Conservation (phyloP, 768 basidiomycete species). For the Mycena galericulata region DNA sequence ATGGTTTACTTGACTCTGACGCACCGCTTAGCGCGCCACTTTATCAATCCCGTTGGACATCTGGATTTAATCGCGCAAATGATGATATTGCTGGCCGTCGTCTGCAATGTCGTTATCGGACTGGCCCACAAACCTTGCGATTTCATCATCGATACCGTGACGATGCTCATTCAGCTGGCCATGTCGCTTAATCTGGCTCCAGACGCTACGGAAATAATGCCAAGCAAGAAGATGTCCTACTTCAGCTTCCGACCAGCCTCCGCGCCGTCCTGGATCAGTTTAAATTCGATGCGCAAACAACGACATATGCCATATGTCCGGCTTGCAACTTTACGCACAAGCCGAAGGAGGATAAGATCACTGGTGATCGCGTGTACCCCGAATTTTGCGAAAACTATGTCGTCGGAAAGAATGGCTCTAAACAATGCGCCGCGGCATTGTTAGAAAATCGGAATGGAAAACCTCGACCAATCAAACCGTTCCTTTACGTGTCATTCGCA, state of each 20-base stretch:
- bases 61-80: conserved; percentile 24
- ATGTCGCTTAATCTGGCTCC: conserved; percentile 18
- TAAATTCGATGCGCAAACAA: no score
- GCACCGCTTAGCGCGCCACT: conserved; percentile 8
- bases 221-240: conserved; percentile 16
- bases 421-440: not conserved
- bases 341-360: not conserved
- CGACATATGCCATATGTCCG: not conserved
- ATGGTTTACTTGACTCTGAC: not conserved
- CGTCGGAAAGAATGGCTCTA: not conserved
- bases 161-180: conserved; percentile 12
- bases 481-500: conserved; percentile 26
- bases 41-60: not conserved
- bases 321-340: conserved; percentile 11
- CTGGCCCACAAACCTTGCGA: conserved; percentile 5
- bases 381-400: not conserved
- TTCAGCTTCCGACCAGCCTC: conserved; percentile 32
- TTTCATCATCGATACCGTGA: conserved; percentile 20
- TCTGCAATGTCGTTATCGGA: conserved; percentile 30
- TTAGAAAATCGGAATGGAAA: conserved; percentile 6
- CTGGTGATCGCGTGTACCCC: not conserved
- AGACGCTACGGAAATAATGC: not conserved
- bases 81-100: conserved; percentile 23
- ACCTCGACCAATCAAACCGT: conserved; percentile 28
- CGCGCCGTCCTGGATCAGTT: conserved; percentile 3